Evolutionary conservation across 805 yeast species (phyloP).

Genomic region (Brettanomyces naardenensis): DNA sequence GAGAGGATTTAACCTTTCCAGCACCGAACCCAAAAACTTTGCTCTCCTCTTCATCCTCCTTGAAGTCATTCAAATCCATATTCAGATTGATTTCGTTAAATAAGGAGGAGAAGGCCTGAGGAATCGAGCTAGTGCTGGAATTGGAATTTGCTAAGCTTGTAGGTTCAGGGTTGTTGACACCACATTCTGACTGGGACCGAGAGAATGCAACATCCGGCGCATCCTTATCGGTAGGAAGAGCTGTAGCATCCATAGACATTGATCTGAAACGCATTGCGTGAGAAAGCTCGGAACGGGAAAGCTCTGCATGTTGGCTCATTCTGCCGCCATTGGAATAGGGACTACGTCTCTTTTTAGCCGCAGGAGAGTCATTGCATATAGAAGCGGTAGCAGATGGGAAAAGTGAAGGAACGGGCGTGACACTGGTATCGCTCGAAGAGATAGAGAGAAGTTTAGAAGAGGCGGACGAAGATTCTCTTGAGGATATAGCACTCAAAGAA

Average conservation of each 20-base stretch:
- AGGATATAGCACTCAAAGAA: conserved; percentile 19
- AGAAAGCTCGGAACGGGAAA: neutral
- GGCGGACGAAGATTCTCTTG: conserved; percentile 23
- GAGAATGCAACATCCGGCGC: conserved; percentile 5
- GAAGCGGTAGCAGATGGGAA: conserved; percentile 20
- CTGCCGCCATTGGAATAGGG: neutral
- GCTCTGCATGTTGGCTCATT: neutral
- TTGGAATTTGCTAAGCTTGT: no score
- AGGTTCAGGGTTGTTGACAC: neutral
- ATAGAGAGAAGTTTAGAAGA: conserved; percentile 21
- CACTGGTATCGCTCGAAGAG: conserved; percentile 15
- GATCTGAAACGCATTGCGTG: neutral
- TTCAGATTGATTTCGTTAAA: conserved; percentile 1
- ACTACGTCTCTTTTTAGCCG: neutral
- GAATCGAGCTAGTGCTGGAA: neutral
- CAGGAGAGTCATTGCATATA: neutral
- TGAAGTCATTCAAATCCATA: neutral
- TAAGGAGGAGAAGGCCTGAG: neutral
- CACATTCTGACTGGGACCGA: conserved; percentile 15
- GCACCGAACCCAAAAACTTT: no score
- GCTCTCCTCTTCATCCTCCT: no score
- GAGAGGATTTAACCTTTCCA: neutral
- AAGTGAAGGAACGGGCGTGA: conserved; percentile 17
- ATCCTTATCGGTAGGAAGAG: neutral
- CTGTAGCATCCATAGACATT: conserved; percentile 4